Evolutionary conservation across 2,329 filamentous ascomycete genomes (phyloP), one percentile per base, ranked within the genome.

Genomic region (Claviceps purpurea): DNA sequence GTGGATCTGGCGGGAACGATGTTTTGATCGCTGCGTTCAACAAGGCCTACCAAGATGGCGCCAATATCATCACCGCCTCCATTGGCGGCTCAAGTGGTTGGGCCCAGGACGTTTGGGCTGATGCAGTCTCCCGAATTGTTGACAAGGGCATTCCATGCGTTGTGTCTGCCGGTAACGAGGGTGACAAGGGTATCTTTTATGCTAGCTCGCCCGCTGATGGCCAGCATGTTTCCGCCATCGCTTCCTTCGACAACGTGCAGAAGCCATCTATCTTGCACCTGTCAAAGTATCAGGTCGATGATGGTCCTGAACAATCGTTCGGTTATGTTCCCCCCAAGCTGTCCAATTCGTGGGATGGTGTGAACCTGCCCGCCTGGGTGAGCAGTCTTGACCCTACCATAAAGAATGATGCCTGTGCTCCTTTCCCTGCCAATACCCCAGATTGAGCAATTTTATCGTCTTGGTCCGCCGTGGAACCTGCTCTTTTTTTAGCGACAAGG

Each of bases 11-110:
- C n/a, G 62, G 62, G n/a, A 75, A 76, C 58, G 80, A 83, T 54
- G 67, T 82, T 8, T 63, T 84, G 50, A 78, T 82, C 45, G 72
- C 73, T 7, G 78, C 79, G 1, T 82, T 77, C 60, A 75, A 78
- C 64, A 72, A 71, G 59, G 81, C 81, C 0, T 81, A 74, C 56
- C 73, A 83, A 59, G 78, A 73, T n/a, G 77, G 77, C 38, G 73
- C 73, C 39, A 68, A 80, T 58, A 74, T 81, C 56, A 79, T 81
- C 59, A 77, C 74, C 1, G 70, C 74, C 1, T 78, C 75, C 3
- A 72, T 80, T 43, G 75, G 76, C n/a, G 70, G 69, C 0, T 58
- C 70, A 0, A 70, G 68, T 0, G 77, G 77, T 14, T 81, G 75
- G 75, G 66, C 70, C 2, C 72, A 77, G 55, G 72, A 76, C 16